Percentiles rank a stretch among this genome's conserved stretches.
Conservation (phyloP, 108 stramenopile species). For the Cylindrotheca closterium region DNA sequence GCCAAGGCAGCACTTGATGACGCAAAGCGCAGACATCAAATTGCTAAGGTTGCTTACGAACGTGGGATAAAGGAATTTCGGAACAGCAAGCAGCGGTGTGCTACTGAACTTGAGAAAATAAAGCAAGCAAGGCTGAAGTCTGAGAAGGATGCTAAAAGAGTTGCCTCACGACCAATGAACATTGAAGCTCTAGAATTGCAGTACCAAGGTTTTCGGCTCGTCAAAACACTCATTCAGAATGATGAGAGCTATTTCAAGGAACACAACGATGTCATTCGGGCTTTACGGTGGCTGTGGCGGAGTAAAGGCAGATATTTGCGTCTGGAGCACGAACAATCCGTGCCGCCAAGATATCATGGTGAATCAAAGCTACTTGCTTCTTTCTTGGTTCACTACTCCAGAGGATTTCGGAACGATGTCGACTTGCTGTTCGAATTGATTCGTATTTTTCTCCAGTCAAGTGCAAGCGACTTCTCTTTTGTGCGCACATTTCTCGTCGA, state of each 20-base stretch:
- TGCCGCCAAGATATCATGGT: conserved; percentile 70
- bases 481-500: conserved; percentile 46
- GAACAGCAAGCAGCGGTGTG: conserved; percentile 42
- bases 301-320: conserved; percentile 82
- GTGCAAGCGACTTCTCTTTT: conserved; percentile 71
- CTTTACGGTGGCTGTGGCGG: conserved; percentile 85
- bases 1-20: conserved; percentile 33
- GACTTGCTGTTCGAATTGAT: conserved; percentile 88
- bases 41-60: conserved; percentile 46
- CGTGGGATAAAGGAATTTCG: conserved; percentile 42
- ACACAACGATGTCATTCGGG: conserved; percentile 76
- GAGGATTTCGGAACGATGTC: conserved; percentile 56
- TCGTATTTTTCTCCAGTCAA: conserved; percentile 71
- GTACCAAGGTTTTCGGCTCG: conserved; percentile 67
- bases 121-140: conserved; percentile 13
- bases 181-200: conserved; percentile 70
- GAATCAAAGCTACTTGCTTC: conserved; percentile 68
- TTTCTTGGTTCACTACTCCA: conserved; percentile 74
- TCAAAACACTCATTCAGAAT: conserved; percentile 52
- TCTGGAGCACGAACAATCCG: conserved; percentile 73
- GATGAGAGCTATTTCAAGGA: conserved; percentile 57
- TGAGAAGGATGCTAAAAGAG: conserved; percentile 2
- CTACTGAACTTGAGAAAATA: conserved; percentile 31
- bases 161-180: conserved; percentile 51
- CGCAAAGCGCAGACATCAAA: conserved; percentile 30